phyloP scores from a whole-genome alignment of 2,329 filamentous ascomycete species.

The Fusarium austroafricanum region DNA sequence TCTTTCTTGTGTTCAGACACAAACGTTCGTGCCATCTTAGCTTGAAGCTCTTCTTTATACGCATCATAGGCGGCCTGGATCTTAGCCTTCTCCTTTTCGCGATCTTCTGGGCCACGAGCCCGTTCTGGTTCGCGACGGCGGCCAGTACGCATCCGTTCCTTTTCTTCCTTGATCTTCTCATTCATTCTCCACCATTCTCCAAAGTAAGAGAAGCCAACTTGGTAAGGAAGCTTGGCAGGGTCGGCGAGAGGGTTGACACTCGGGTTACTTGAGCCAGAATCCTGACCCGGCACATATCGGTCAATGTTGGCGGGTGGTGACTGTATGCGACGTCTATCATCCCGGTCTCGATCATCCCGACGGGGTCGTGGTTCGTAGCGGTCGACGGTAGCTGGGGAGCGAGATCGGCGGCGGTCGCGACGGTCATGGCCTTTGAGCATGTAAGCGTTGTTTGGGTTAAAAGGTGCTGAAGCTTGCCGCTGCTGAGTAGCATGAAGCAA shows the following conservation, averaged over 20 bases:
- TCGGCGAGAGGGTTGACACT: constrained; percentile 76
- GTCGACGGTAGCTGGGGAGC: constrained; percentile 78
- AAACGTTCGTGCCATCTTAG: constrained; percentile 87
- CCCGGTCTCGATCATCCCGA: constrained; percentile 74
- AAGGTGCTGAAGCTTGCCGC: background rate
- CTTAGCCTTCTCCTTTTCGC: constrained; percentile 80
- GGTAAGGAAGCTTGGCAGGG: constrained; percentile 78
- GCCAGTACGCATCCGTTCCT: constrained; percentile 76
- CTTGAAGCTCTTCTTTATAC: constrained; percentile 76
- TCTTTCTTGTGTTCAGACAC: constrained; percentile 93
- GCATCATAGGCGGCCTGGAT: constrained; percentile 77
- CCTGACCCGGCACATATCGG: constrained; percentile 83
- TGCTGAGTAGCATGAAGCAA: background rate
- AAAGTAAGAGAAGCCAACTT: constrained; percentile 88
- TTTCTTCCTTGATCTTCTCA: constrained; percentile 84
- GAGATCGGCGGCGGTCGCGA: constrained; percentile 71
- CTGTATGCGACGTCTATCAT: constrained; percentile 71
- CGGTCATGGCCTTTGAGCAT: constrained; percentile 64
- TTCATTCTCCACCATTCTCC: constrained; percentile 89
- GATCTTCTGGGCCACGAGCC: constrained; percentile 75
- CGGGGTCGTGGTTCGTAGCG: constrained; percentile 79
- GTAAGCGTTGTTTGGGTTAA: constrained; percentile 3
- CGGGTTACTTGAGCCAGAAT: constrained; percentile 56
- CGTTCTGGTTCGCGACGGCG: constrained; percentile 74
- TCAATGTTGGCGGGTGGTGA: constrained; percentile 80